Evolutionary conservation across 768 basidiomycete genomes (phyloP).

Genomic region (Trametes meyenii): DNA sequence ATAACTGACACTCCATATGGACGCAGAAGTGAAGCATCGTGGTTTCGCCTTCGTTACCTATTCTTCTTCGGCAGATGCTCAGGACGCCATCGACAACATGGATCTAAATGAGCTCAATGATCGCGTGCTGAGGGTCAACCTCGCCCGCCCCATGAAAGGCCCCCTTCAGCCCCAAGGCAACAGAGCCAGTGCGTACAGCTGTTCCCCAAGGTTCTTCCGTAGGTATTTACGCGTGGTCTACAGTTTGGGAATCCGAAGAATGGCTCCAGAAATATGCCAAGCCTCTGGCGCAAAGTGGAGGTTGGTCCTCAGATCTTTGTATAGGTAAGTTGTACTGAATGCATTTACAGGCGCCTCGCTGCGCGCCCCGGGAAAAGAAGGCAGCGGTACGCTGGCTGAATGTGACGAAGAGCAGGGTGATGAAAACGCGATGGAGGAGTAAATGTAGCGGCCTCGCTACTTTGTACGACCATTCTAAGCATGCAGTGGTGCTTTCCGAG

Average conservation of each 20-base stretch:
- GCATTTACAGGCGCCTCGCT: constrained; percentile 30
- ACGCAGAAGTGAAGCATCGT: constrained; percentile 75
- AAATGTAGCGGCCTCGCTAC: constrained; percentile 16
- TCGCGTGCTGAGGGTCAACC: constrained; percentile 77
- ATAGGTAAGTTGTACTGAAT: constrained; percentile 27
- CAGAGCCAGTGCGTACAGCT: constrained; percentile 66
- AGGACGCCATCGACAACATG: constrained; percentile 99
- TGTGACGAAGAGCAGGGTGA: constrained; percentile 37
- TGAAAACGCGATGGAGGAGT: constrained; percentile 72
- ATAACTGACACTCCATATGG: constrained; percentile 17
- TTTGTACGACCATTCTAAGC: no score
- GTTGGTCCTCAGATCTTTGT: constrained; percentile 40
- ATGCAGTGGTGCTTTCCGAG: no score
- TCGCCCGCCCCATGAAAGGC: constrained; percentile 82
- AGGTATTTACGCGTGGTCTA: constrained; percentile 2
- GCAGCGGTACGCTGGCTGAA: constrained; percentile 15
- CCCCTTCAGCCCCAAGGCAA: constrained; percentile 64
- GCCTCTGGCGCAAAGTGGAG: constrained; percentile 74
- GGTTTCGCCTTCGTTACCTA: constrained; percentile 96
- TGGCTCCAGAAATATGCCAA: constrained; percentile 86
- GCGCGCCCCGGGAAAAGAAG: constrained; percentile 24
- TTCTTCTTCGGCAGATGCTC: constrained; percentile 77
- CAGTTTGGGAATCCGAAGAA: constrained; percentile 97
- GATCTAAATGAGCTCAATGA: constrained; percentile 88
- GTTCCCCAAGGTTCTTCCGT: constrained; percentile 12